Evolutionary conservation across 164 flowering plant genomes (phyloP), one percentile per base, ranked within the genome.

Genomic region (Liquidambar formosana): DNA sequence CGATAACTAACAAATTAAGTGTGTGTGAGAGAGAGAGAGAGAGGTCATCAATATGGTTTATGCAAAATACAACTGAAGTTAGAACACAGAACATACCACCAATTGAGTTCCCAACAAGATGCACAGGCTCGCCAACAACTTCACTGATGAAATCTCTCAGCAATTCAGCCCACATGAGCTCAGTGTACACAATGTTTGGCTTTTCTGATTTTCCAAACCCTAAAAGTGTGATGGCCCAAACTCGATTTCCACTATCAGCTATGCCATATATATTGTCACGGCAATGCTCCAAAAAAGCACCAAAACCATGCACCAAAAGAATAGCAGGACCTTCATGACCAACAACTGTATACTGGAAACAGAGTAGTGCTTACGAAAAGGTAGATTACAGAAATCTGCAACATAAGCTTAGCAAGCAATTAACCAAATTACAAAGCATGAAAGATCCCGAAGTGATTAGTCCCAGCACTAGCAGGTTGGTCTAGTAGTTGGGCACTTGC

Each of bases 191-290:
- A 70, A 89, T 51, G 72, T 89, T 90, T 58, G 98, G 98, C 83
- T 93, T 93, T 72, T 93, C 98, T 60, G 94, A 93, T 77, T 76
- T 88, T 52, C 96, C 98, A 79, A 90, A 93, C 38, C 96, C 98
- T 38, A 93, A 66, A 58, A 91, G 79, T 41, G 98, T 85, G 44
- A 93, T 67, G 41, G 94, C 92, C 94, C 94, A 93, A 72, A 91
- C 92, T 60, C 84, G 81, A 63, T 86, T 84, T 72, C 92, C 88
- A 62, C 73, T 77, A 56, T 73, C 80, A 66, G 93, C 88, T 71
- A 89, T 71, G 18, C 58, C 68, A 70, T 69, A 10, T 19, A 85
- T 57, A 71, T 93, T 93, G 75, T 91, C 92, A 60, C 95, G 87
- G 76, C 77, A 93, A 72, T 93, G 98, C 82, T 91, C 96, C 77